Conservation (phyloP, 331 rosid genomes). For the Quercus phellos region DNA sequence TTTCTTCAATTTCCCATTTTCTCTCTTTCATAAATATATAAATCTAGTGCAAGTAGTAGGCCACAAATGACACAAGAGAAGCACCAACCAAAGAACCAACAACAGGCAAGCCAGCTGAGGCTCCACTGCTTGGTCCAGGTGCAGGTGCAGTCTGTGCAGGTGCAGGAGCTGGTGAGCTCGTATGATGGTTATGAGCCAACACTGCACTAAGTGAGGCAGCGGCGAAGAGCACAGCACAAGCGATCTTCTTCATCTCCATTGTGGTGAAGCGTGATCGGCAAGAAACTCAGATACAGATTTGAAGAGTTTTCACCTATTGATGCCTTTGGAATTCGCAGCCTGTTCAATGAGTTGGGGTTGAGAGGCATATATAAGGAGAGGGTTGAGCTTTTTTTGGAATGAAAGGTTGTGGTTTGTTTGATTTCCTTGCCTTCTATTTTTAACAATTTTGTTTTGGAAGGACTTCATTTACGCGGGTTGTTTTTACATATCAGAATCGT, state of each 20-base stretch:
- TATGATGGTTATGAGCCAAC: constrained; percentile 20
- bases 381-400: constrained; percentile 2
- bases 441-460: background rate
- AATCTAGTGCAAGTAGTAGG: constrained; percentile 34
- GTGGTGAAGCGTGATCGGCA: background rate
- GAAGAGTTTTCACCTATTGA: constrained; percentile 2
- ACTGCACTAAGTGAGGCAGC: constrained; percentile 37
- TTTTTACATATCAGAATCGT: background rate
- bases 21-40: background rate
- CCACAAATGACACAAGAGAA: constrained; percentile 38
- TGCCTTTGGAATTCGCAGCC: constrained; percentile 7
- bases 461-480: background rate
- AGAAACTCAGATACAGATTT: background rate
- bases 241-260: constrained; percentile 53
- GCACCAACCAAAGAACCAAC: constrained; percentile 42
- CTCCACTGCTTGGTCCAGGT: constrained; percentile 29
- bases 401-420: background rate
- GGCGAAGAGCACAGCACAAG: constrained; percentile 33
- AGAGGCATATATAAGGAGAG: background rate
- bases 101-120: constrained; percentile 22
- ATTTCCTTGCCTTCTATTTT: background rate
- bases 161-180: constrained; percentile 24
- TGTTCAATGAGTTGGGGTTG: background rate
- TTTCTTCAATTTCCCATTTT: background rate
- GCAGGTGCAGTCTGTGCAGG: constrained; percentile 30